Base-by-base conservation (phyloP, 306 rosid species). In the Mimosa bimucronata region DNA sequence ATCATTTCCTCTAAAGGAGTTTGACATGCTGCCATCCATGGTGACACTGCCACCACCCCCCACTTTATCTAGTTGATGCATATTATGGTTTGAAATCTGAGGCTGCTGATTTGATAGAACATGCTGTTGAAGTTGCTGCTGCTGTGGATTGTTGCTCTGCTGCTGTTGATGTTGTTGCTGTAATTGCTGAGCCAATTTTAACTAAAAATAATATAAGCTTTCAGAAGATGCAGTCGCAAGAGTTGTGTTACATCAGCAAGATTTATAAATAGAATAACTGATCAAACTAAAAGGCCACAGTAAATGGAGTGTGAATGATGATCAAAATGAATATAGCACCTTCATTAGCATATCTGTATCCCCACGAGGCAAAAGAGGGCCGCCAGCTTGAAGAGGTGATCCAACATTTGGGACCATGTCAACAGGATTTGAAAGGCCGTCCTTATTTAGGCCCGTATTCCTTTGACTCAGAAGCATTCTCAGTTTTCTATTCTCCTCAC, bases 1-100 rank as follows among this genome's bases (percentile, higher is more conserved):
- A 75, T 96, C 99, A 77, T 91, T 95, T 84, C 98, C 98, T 75
- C 99, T 91, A 66, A 93, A 91, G 38, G 98, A 91, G 83, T 93
- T 93, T 34, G 99, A 89, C 90, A 96, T 88, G 86, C 97, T 90
- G 44, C 98, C 97, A 75, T 96, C 99, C 81, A 87, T 81, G 12
- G 85, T 86, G 71, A 89, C 91, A 73, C 92, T 88, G 68, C 93
- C 97, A 68, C 90, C 89, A 79, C 89, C 97, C 25, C 85, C 97
- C 58, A 90, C 89, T 86, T 93, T 96, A 84, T 96, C 99, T 83
- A 89, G 97, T 66, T 84, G 99, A 42, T 91, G 99, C 80, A 92
- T 79, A 82, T 73, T 93, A 83, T 86, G 96, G 88, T 89, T 96
- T 74, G 99, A 83, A 62, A 83, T 64, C 83, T 89, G 99, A 53